phyloP scores from a whole-genome alignment of 306 rosid genomes.

The Rosa persica region DNA sequence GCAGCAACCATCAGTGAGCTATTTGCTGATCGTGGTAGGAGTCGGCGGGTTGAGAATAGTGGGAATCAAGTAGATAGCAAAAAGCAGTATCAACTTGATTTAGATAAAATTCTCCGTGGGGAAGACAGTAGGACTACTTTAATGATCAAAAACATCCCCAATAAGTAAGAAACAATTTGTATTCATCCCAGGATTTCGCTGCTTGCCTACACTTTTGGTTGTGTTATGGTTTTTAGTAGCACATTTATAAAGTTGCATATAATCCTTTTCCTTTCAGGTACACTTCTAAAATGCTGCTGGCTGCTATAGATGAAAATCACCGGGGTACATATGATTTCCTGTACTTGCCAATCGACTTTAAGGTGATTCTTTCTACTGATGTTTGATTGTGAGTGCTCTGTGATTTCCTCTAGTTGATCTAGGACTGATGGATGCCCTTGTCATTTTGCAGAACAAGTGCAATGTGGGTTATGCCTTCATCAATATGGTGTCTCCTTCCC shows the following conservation, averaged over 20 bases:
- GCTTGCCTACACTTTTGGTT: background rate
- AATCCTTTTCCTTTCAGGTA: slow-evolving; percentile 49
- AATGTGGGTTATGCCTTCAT: slow-evolving; percentile 97
- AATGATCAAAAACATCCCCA: slow-evolving; percentile 96
- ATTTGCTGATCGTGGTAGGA: slow-evolving; percentile 59
- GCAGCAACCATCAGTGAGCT: slow-evolving; percentile 50
- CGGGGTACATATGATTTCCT: slow-evolving; percentile 79
- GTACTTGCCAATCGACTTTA: slow-evolving; percentile 90
- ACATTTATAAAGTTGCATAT: slow-evolving; percentile 18
- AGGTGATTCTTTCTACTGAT: slow-evolving; percentile 43
- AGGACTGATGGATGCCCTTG: slow-evolving; percentile 27
- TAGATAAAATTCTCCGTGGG: slow-evolving; percentile 71
- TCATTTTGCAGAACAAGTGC: slow-evolving; percentile 78
- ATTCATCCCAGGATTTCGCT: background rate
- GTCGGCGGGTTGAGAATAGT: slow-evolving; percentile 64
- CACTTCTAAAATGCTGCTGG: slow-evolving; percentile 88
- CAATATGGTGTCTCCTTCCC: slow-evolving; percentile 92
- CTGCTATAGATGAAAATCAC: slow-evolving; percentile 91
- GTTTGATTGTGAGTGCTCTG: slow-evolving; percentile 8
- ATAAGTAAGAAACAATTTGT: slow-evolving; percentile 54
- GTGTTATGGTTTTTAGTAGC: slow-evolving; percentile 20
- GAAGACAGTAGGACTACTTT: slow-evolving; percentile 91
- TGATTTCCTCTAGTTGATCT: slow-evolving; percentile 15
- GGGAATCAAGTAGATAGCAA: slow-evolving; percentile 66
- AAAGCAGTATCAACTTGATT: slow-evolving; percentile 90